Evolutionary conservation across 2,329 filamentous ascomycete species (phyloP), one percentile per base, ranked within the genome.

Genomic region (Botrytis tulipae): DNA sequence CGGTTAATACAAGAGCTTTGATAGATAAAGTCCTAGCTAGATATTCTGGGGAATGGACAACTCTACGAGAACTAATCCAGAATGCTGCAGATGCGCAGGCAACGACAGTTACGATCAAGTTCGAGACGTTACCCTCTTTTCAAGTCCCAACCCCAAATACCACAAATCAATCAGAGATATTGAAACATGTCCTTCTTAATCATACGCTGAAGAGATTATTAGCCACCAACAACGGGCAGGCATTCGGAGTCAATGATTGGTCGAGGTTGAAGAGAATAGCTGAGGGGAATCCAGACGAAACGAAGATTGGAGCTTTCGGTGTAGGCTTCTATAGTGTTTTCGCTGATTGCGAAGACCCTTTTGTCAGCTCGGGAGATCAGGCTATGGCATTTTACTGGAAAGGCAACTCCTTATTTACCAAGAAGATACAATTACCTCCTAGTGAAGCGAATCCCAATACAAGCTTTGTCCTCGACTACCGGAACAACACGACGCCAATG

Each of bases 371-470:
- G 0, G 96, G 96, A 0, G 89, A 88, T 75, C 91, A 97, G 83
- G 95, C 94, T 54, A 98, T 99, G 93, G 95, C 95, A 0, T 99
- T 99, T 81, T 99, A 98, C 84, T 99, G 96, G 97, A 98, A 98
- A 82, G 95, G 93, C n/a, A 98, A 98, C 82, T 93, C 94, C 8
- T 87, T 99, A 2, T 98, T 97, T 82, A 99, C 97, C 37, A 92
- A 95, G 78, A 93, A 94, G 78, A 87, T 96, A 35, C 90, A 91
- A 77, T 84, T 98, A 12, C 90, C 92, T 1, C 86, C 89, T 63
- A 88, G 89, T 37, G 87, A 94, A 79, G 84, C 86, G 25, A 92
- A 87, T 72, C 85, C 85, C 46, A 89, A 95, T 78, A 99, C 97
- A 3, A 92, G 92, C n/a, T 99, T 99, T 81, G 91, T 98, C 65